Conservation (phyloP, 768 basidiomycete species). For the Suillus weaverae region DNA sequence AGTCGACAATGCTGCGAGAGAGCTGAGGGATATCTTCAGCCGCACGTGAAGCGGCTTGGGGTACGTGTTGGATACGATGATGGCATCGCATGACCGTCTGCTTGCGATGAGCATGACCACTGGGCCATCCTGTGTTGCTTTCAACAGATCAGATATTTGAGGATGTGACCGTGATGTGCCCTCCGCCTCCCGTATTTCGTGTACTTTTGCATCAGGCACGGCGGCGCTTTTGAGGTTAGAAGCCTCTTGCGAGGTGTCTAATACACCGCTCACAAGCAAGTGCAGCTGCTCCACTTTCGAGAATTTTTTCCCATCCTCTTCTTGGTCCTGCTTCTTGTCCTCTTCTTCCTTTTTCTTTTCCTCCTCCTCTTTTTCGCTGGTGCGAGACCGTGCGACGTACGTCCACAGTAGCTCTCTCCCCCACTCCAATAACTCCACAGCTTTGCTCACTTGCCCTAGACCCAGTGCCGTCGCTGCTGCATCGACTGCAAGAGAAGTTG, state of each 20-base stretch:
- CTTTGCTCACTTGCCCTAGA: neutral
- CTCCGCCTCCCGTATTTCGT: neutral
- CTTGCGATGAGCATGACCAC: neutral
- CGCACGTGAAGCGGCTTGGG: neutral
- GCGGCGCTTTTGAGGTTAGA: neutral
- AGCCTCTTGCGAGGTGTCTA: neutral
- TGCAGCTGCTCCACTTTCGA: neutral
- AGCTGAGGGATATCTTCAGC: neutral
- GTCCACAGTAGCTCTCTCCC: conserved; percentile 3
- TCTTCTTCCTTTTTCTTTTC: neutral
- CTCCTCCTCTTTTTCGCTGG: neutral
- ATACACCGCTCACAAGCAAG: neutral
- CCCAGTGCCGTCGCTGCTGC: neutral
- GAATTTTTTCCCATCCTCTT: neutral
- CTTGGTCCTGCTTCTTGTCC: neutral
- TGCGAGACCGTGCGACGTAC: neutral
- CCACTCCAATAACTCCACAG: conserved; percentile 5
- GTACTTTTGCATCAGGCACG: neutral
- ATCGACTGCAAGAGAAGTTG: conserved; percentile 1
- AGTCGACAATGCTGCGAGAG: neutral
- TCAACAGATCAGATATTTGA: neutral
- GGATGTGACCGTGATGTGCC: neutral
- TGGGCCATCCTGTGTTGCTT: neutral
- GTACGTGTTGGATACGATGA: neutral
- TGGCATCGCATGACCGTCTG: neutral